Conservation (phyloP, 371 early-diverging fungal species). For the Actinomortierella wolfii region DNA sequence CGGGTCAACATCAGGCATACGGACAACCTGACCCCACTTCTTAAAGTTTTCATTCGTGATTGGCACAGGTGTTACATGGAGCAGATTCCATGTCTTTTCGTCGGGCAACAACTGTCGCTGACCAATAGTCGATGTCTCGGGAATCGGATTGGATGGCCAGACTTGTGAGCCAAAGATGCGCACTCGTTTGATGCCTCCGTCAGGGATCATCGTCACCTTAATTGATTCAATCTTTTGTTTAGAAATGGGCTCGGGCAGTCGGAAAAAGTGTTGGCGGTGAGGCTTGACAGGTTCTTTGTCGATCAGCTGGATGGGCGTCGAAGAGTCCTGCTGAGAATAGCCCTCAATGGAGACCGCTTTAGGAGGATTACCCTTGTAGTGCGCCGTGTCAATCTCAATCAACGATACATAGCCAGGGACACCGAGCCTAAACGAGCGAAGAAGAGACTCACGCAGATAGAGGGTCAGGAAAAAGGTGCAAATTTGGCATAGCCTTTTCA, state of each 20-base stretch:
- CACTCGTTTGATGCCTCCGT: slow-evolving; percentile 71
- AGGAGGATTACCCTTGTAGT: slow-evolving; percentile 81
- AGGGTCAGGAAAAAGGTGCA: too few relatives aligned
- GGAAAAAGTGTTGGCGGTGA: slow-evolving; percentile 65
- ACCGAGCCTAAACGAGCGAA: slow-evolving; percentile 64
- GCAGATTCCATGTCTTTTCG: not conserved
- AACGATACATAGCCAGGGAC: slow-evolving; percentile 64
- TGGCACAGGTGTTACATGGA: slow-evolving; percentile 51
- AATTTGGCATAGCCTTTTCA: too few relatives aligned
- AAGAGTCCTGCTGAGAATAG: too few relatives aligned
- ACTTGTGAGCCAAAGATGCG: slow-evolving; percentile 55
- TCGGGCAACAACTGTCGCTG: too few relatives aligned
- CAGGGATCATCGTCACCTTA: slow-evolving; percentile 12
- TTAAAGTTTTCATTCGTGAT: slow-evolving; percentile 70
- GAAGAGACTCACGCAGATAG: too few relatives aligned
- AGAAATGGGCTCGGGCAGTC: slow-evolving; percentile 54
- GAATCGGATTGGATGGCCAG: slow-evolving; percentile 1
- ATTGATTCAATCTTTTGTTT: slow-evolving; percentile 38
- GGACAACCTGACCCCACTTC: slow-evolving; percentile 79
- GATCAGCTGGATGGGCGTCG: slow-evolving; percentile 28
- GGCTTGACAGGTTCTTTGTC: slow-evolving; percentile 46
- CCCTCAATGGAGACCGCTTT: slow-evolving; percentile 43
- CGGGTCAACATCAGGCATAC: slow-evolving; percentile 46
- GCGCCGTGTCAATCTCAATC: slow-evolving; percentile 75
- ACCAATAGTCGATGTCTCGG: too few relatives aligned